Evolutionary conservation across 805 yeast species (phyloP).

Genomic region (Saccharomycopsis amapae): DNA sequence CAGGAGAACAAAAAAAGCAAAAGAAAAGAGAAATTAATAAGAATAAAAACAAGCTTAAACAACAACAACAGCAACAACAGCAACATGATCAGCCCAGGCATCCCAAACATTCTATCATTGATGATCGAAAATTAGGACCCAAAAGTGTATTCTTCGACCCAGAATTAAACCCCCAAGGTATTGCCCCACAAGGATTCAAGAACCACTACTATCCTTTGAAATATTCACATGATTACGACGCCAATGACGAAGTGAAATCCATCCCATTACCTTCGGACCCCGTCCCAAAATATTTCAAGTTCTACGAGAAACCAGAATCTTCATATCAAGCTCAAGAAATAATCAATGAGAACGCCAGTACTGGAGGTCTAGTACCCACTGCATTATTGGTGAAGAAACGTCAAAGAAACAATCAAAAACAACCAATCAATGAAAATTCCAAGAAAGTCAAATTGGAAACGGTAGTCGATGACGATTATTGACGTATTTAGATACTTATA

Average conservation of each 20-base stretch:
- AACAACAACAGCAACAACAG: neutral
- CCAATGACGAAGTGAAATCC: neutral
- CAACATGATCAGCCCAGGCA: neutral
- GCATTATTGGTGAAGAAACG: conserved; percentile 2
- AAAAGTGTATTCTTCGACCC: conserved; percentile 21
- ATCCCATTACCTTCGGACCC: conserved; percentile 20
- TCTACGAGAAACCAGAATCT: neutral
- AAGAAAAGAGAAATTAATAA: conserved; percentile 3
- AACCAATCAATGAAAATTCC: neutral
- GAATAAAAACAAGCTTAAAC: conserved; percentile 1
- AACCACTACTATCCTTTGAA: conserved; percentile 17
- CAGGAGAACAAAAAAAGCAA: conserved; percentile 9
- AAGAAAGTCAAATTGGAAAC: conserved; percentile 11
- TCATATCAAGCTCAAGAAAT: conserved; percentile 5
- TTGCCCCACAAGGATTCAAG: conserved; percentile 17
- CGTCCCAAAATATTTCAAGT: conserved; percentile 18
- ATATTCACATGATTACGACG: conserved; percentile 4
- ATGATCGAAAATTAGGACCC: conserved; percentile 7
- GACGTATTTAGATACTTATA: too few relatives aligned
- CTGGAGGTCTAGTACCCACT: conserved; percentile 8
- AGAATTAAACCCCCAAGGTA: conserved; percentile 19
- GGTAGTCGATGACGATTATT: conserved; percentile 4
- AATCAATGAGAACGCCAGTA: neutral
- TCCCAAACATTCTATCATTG: too few relatives aligned
- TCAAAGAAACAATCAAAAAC: neutral